These are phyloP conservation scores for Trametes cingulata DNA, from an alignment of 768 basidiomycete genomes.

Conservation along the genomic window DNA sequence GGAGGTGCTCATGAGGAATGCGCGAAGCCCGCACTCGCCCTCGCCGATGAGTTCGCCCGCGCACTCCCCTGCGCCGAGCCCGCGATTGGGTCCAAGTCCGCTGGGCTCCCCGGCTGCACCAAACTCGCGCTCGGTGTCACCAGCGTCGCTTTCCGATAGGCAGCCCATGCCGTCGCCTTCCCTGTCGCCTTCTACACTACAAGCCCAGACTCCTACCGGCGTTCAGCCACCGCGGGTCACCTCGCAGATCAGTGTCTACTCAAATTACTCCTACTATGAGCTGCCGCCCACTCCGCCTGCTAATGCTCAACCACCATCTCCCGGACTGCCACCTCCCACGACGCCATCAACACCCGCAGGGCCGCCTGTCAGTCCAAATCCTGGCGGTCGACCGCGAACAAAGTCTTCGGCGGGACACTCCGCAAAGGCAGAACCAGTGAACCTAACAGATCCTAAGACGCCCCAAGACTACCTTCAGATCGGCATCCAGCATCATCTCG, in stretches of 20 bases:
- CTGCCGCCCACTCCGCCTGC: constrained; percentile 47
- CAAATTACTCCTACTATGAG: constrained; percentile 67
- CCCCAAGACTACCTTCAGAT: constrained; percentile 73
- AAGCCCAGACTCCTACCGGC: not conserved
- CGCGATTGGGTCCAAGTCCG: constrained; percentile 2
- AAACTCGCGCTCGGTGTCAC: constrained; percentile 8
- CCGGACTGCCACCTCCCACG: constrained; percentile 12
- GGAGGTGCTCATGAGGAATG: constrained; percentile 60
- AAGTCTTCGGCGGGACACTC: constrained; percentile 5
- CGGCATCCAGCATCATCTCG: constrained; percentile 78
- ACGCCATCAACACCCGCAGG: constrained; percentile 4
- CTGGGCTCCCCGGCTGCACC: not conserved
- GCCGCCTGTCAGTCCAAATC: not conserved
- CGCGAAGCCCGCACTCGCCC: constrained; percentile 36
- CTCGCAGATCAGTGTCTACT: constrained; percentile 49
- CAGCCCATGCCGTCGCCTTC: not conserved
- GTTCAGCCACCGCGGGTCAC: constrained; percentile 11
- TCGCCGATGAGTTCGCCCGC: constrained; percentile 19
- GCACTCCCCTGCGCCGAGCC: constrained; percentile 1
- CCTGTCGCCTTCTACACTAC: not conserved
- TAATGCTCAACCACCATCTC: constrained; percentile 23
- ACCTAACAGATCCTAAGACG: constrained; percentile 31
- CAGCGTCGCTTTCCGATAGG: constrained; percentile 1
- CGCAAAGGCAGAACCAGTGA: not conserved
- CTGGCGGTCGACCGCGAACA: constrained; percentile 1